A percentile compares a stretch with the other conserved stretches of the same genome.
Conservation (phyloP, 2,329 filamentous ascomycete genomes). For the Ilyonectria mors-panacis region DNA sequence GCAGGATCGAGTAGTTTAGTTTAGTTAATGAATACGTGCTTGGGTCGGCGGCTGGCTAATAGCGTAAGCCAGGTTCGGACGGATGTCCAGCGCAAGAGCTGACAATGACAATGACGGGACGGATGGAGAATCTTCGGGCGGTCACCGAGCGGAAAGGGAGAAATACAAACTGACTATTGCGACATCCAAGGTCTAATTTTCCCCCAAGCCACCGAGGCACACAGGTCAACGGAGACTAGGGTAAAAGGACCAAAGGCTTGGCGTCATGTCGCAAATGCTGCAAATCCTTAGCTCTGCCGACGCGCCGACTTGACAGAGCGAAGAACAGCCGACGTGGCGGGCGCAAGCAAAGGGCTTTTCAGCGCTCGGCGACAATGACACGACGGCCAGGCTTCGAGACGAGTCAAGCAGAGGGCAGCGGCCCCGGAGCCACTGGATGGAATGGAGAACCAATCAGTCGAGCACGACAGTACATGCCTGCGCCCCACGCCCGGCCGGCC, state of each 20-base stretch:
- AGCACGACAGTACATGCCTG: slow-evolving; percentile 49
- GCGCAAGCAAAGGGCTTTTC: slow-evolving; percentile 11
- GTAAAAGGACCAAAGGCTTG: slow-evolving; percentile 5
- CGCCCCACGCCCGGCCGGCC: slow-evolving; percentile 50
- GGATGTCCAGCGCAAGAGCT: slow-evolving; percentile 1
- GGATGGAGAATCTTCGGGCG: slow-evolving; percentile 17
- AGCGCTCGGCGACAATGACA: neutral
- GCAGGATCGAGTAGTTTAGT: slow-evolving; percentile 8
- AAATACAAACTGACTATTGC: slow-evolving; percentile 22
- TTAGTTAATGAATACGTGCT: slow-evolving; percentile 2
- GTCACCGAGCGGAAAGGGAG: slow-evolving; percentile 20
- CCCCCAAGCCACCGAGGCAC: slow-evolving; percentile 15
- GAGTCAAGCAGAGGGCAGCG: slow-evolving; percentile 30
- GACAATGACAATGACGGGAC: slow-evolving; percentile 7
- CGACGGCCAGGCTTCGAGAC: slow-evolving; percentile 4
- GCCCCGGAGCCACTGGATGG: slow-evolving; percentile 41
- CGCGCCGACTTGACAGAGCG: slow-evolving; percentile 1
- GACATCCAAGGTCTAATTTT: slow-evolving; percentile 22
- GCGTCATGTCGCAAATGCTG: slow-evolving; percentile 7
- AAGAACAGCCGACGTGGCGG: slow-evolving; percentile 20
- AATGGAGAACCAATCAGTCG: slow-evolving; percentile 54
- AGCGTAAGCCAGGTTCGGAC: neutral
- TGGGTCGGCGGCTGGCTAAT: slow-evolving; percentile 15
- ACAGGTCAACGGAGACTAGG: slow-evolving; percentile 9
- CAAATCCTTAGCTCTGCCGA: slow-evolving; percentile 17